Evolutionary conservation across 306 rosid genomes (phyloP).

Genomic region (Canavalia gladiata): DNA sequence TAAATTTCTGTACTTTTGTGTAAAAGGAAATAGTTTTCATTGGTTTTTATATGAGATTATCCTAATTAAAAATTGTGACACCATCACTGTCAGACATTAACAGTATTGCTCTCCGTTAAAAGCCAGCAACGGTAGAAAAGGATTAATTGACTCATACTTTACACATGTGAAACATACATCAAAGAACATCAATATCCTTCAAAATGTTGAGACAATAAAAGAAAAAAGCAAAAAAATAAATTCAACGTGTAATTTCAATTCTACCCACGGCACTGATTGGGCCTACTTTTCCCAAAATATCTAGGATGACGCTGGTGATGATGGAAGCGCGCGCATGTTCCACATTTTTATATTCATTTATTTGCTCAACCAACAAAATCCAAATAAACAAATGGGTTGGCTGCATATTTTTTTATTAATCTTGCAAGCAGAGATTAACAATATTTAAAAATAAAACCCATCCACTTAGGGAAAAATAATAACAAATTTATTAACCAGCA

Average conservation of each 20-base stretch:
- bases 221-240: too few species aligned
- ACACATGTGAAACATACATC: too few species aligned
- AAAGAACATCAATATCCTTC: too few species aligned
- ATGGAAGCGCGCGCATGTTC: constrained; percentile 52
- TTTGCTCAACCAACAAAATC: constrained; percentile 36
- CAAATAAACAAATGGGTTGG: constrained; percentile 31
- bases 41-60: too few species aligned
- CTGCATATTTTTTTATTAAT: neutral
- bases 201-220: too few species aligned
- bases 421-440: neutral
- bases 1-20: too few species aligned
- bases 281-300: constrained; percentile 56
- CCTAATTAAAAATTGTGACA: too few species aligned
- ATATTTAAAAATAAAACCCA: neutral
- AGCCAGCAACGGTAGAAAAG: too few species aligned
- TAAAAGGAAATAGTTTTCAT: too few species aligned
- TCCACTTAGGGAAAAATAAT: neutral
- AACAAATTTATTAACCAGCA: neutral
- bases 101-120: too few species aligned
- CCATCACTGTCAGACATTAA: too few species aligned
- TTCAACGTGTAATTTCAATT: constrained; percentile 29
- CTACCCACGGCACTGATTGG: neutral
- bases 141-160: too few species aligned
- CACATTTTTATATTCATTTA: constrained; percentile 44
- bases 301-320: constrained; percentile 66